These are phyloP conservation scores for Colletotrichum neosansevieriae DNA, from an alignment of 2,329 filamentous ascomycete species.

Conservation along the genomic window DNA sequence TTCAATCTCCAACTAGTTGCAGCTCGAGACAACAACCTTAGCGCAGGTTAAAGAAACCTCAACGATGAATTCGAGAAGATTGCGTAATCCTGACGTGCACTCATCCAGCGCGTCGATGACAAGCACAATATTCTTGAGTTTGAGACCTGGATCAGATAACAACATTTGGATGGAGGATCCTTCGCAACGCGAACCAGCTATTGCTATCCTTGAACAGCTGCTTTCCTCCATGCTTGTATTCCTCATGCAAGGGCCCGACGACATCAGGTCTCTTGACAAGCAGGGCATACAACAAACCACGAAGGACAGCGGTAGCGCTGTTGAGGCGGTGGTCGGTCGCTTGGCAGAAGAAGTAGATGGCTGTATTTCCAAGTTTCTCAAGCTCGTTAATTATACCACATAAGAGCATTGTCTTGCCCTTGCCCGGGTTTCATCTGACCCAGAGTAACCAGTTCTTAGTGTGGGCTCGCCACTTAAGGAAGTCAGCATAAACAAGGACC, in stretches of 20 bases:
- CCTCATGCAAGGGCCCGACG: background rate
- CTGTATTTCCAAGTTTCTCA: constrained; percentile 9
- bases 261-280: constrained; percentile 37
- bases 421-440: constrained; percentile 54
- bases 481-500: constrained; percentile 49
- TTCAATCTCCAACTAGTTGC: constrained; percentile 54
- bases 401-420: constrained; percentile 59
- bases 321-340: constrained; percentile 52
- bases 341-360: constrained; percentile 58
- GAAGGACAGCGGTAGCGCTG: constrained; percentile 54
- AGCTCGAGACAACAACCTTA: constrained; percentile 61
- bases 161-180: constrained; percentile 57
- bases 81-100: background rate
- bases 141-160: constrained; percentile 50
- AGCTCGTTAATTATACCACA: constrained; percentile 54
- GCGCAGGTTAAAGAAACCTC: constrained; percentile 38
- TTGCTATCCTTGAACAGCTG: constrained; percentile 52
- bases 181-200: constrained; percentile 49
- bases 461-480: constrained; percentile 44
- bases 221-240: constrained; percentile 44
- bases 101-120: constrained; percentile 48
- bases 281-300: constrained; percentile 58
- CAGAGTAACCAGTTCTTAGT: constrained; percentile 48
- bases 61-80: constrained; percentile 53
- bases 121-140: constrained; percentile 44